Conservation (phyloP, 495 filamentous ascomycete genomes). For the Tuber microsphaerosporum region DNA sequence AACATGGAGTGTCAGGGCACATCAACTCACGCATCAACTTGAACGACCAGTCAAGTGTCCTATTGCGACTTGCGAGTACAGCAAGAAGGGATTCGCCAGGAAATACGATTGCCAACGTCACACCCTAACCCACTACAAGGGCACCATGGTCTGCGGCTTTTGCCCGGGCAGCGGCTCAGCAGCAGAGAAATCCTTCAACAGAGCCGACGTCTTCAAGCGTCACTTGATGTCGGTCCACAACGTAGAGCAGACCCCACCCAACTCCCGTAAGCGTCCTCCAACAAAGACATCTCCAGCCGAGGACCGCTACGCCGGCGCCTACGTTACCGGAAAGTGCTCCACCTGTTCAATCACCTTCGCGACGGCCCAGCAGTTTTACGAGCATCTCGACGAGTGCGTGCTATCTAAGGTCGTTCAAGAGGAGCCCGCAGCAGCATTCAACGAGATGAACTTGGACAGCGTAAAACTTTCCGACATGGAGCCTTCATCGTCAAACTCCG, state of each 20-base stretch:
- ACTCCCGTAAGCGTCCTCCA: constrained; percentile 80
- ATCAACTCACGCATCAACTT: constrained; percentile 91
- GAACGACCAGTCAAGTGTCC: constrained; percentile 96
- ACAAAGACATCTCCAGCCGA: constrained; percentile 41
- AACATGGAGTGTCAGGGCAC: constrained; percentile 55
- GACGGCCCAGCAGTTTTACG: constrained; percentile 96
- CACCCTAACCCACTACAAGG: constrained; percentile 96
- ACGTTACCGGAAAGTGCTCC: constrained; percentile 84
- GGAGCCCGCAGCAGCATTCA: constrained; percentile 92
- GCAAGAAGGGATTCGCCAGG: constrained; percentile 87
- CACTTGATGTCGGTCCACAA: constrained; percentile 89
- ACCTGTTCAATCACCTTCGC: constrained; percentile 87
- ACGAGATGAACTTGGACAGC: constrained; percentile 65
- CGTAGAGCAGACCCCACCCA: constrained; percentile 92
- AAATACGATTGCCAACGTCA: constrained; percentile 99
- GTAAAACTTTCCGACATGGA: constrained; percentile 39
- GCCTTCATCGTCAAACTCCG: constrained; percentile 16
- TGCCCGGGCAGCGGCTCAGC: constrained; percentile 87
- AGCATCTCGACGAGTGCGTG: constrained; percentile 98
- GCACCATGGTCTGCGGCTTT: constrained; percentile 98
- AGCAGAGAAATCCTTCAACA: constrained; percentile 96
- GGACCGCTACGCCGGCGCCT: constrained; percentile 23
- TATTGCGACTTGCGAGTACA: constrained; percentile 88
- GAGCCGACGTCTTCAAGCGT: constrained; percentile 97
- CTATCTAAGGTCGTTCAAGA: constrained; percentile 94